Evolutionary conservation across 306 rosid genomes (phyloP).

Genomic region (Dryas octopetala): DNA sequence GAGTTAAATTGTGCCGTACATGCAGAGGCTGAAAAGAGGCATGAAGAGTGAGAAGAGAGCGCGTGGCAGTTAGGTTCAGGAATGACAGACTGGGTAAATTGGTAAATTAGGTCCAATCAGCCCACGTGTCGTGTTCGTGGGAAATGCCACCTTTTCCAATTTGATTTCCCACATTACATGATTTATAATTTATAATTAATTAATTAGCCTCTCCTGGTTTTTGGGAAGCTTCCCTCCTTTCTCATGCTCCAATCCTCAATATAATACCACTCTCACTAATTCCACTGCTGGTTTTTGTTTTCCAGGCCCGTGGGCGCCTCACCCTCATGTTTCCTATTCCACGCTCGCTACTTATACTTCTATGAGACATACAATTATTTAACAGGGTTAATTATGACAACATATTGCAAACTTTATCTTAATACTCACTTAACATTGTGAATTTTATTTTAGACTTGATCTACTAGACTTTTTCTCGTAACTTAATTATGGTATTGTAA

Average conservation of each 20-base stretch:
- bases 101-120: not conserved
- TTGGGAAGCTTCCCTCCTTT: not conserved
- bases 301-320: conserved; percentile 7
- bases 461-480: too few relatives aligned
- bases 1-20: not conserved
- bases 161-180: not conserved
- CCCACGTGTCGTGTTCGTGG: not conserved
- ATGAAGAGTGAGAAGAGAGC: not conserved
- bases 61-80: not conserved
- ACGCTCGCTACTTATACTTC: too few relatives aligned
- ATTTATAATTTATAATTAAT: too few relatives aligned
- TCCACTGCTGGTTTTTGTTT: not conserved
- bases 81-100: not conserved
- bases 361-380: too few relatives aligned
- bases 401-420: too few relatives aligned
- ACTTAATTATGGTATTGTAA: too few relatives aligned
- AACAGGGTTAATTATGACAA: too few relatives aligned
- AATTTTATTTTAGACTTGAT: too few relatives aligned
- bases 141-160: not conserved
- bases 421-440: too few relatives aligned
- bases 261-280: not conserved
- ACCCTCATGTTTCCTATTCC: not conserved
- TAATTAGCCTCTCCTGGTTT: conserved; percentile 1
- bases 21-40: not conserved
- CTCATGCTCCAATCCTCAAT: too few relatives aligned